A percentile compares a stretch with the other conserved stretches of the same genome.
Conservation (phyloP, 1,139 yeast genomes). For the Komagataea norvegica region DNA sequence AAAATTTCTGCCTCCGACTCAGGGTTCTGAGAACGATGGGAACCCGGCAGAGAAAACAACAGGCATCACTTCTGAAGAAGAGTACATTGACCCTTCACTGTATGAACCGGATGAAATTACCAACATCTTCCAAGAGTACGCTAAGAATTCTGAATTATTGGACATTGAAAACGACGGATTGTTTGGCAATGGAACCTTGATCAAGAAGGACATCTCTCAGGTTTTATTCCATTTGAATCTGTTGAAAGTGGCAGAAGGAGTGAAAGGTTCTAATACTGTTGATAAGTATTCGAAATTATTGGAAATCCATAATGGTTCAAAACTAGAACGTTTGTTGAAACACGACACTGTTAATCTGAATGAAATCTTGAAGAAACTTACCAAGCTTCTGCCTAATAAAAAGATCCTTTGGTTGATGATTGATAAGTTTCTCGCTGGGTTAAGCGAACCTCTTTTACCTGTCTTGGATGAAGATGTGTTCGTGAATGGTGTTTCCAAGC, state of each 20-base stretch:
- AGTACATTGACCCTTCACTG: slow-evolving; percentile 24
- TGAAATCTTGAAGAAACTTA: slow-evolving; percentile 16
- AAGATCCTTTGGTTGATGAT: slow-evolving; percentile 21
- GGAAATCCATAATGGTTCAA: slow-evolving; percentile 14
- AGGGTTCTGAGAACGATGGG: not conserved
- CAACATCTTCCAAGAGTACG: slow-evolving; percentile 11
- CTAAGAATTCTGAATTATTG: slow-evolving; percentile 15
- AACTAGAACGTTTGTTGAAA: slow-evolving; percentile 17
- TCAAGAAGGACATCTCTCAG: slow-evolving; percentile 20
- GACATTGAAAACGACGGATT: slow-evolving; percentile 18
- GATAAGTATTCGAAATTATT: slow-evolving; percentile 15
- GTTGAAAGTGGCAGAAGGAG: slow-evolving; percentile 9
- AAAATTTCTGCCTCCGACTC: too few species aligned
- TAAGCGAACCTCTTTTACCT: slow-evolving; percentile 16
- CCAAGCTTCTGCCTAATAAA: slow-evolving; percentile 18
- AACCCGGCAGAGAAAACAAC: too few species aligned
- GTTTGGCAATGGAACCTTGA: slow-evolving; percentile 16
- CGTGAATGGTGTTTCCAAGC: slow-evolving; percentile 1
- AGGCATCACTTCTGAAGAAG: slow-evolving; percentile 8
- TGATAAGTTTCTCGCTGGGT: slow-evolving; percentile 17
- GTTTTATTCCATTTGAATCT: slow-evolving; percentile 16
- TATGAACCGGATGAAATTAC: slow-evolving; percentile 21
- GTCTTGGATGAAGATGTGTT: slow-evolving; percentile 15
- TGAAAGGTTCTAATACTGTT: slow-evolving; percentile 4
- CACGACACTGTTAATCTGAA: slow-evolving; percentile 15